Evolutionary conservation across 192 early-diverging fungal species (phyloP).

Genomic region (Lobosporangium transversale): DNA sequence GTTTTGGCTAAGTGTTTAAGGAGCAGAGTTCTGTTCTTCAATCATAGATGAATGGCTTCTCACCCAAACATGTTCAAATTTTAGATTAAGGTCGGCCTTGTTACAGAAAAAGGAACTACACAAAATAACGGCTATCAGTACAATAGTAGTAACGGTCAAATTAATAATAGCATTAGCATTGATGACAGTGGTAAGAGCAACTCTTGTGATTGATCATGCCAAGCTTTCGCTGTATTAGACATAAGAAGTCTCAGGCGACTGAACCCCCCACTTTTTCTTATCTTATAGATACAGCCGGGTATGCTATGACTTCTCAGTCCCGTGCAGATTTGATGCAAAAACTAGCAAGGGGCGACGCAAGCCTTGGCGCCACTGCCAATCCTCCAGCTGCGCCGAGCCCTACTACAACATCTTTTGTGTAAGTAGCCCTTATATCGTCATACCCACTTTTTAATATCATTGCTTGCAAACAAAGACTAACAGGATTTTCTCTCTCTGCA

Average conservation of each 20-base stretch:
- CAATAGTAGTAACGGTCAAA: conserved; percentile 62
- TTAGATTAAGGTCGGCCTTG: conserved; percentile 81
- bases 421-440: too few species aligned
- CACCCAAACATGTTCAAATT: too few species aligned
- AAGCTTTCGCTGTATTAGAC: too few species aligned
- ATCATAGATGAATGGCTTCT: not conserved
- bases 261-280: too few species aligned
- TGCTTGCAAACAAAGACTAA: too few species aligned
- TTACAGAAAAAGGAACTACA: conserved; percentile 67
- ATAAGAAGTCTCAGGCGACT: too few species aligned
- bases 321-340: conserved; percentile 86
- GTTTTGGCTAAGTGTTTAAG: not conserved
- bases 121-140: conserved; percentile 54
- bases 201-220: too few species aligned
- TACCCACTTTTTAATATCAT: not conserved
- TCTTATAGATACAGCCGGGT: conserved; percentile 63
- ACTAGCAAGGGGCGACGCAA: conserved; percentile 67
- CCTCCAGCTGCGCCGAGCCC: conserved; percentile 27
- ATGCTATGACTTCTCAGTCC: conserved; percentile 74
- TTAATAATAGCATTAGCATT: conserved; percentile 50
- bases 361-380: conserved; percentile 48
- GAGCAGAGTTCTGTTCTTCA: too few species aligned
- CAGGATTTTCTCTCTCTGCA: not conserved
- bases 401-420: conserved; percentile 35
- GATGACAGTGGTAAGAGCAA: conserved; percentile 54